Evolutionary conservation across 345 rosid species (phyloP).

Genomic region (Eucalyptus cloeziana): DNA sequence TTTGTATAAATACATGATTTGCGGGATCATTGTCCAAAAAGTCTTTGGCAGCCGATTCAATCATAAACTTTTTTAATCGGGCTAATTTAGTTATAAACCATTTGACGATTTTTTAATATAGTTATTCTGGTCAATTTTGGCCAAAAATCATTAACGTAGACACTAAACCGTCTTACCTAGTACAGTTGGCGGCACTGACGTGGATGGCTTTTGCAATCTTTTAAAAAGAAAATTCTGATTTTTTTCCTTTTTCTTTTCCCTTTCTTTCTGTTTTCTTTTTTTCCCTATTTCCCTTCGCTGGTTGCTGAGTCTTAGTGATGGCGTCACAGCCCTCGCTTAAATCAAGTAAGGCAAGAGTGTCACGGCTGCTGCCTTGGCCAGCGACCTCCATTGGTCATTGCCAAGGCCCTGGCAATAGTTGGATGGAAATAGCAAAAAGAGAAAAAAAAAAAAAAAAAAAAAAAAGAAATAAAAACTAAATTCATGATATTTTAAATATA

Average conservation of each 20-base stretch:
- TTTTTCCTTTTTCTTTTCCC: neutral
- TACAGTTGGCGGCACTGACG: accelerated
- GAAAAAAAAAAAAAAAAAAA: too few relatives aligned
- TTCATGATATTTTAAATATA: neutral
- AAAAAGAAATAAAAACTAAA: too few relatives aligned
- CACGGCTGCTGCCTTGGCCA: neutral
- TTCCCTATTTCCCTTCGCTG: accelerated
- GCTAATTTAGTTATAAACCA: neutral
- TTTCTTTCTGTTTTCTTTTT: neutral
- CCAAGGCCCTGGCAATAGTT: neutral
- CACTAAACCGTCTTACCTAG: accelerated
- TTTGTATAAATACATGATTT: neutral
- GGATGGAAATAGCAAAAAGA: neutral
- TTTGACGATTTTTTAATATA: neutral
- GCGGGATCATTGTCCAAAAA: neutral
- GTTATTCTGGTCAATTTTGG: accelerated
- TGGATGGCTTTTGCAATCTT: neutral
- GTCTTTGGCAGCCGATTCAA: neutral
- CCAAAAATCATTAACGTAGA: accelerated
- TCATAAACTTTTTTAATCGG: neutral
- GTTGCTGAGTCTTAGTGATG: neutral
- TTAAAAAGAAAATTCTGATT: neutral
- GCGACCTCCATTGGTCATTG: neutral
- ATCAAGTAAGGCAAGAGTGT: neutral
- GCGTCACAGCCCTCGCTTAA: accelerated